phyloP scores from a whole-genome alignment of 2,329 filamentous ascomycete species.

The Colletotrichum sp. region DNA sequence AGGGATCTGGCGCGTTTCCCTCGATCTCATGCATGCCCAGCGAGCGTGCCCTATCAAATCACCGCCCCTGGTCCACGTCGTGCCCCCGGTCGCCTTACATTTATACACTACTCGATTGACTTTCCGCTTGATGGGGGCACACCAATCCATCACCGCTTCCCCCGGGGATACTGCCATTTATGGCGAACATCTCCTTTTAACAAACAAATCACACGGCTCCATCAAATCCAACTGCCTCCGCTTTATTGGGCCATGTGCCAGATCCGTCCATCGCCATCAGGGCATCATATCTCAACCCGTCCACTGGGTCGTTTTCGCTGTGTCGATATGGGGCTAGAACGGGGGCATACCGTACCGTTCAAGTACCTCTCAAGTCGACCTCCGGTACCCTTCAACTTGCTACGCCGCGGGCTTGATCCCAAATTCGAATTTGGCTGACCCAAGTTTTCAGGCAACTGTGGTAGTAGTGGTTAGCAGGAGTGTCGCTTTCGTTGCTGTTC shows the following conservation, averaged over 20 bases:
- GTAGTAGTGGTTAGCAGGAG: neutral
- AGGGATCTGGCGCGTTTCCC: slow-evolving; percentile 3
- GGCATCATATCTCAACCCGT: slow-evolving; percentile 18
- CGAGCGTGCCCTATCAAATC: neutral
- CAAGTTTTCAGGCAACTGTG: neutral
- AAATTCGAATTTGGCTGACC: neutral
- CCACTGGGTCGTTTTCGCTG: slow-evolving; percentile 14
- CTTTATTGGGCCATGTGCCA: slow-evolving; percentile 8
- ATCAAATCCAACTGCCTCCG: neutral
- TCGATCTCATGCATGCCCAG: slow-evolving; percentile 19
- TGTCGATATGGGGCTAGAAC: neutral
- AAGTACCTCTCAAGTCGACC: neutral
- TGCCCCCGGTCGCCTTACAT: neutral
- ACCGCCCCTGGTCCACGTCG: neutral
- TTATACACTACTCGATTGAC: slow-evolving; percentile 3
- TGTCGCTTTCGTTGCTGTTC: neutral
- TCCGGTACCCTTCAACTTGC: neutral
- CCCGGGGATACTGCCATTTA: slow-evolving; percentile 1
- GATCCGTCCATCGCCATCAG: slow-evolving; percentile 9
- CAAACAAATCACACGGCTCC: neutral
- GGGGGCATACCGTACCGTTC: neutral
- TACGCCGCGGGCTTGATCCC: neutral
- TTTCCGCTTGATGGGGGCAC: slow-evolving; percentile 2
- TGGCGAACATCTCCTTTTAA: neutral
- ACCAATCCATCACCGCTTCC: neutral